Base-by-base conservation (phyloP, 345 rosid species). In the Trapa bicornis region DNA sequence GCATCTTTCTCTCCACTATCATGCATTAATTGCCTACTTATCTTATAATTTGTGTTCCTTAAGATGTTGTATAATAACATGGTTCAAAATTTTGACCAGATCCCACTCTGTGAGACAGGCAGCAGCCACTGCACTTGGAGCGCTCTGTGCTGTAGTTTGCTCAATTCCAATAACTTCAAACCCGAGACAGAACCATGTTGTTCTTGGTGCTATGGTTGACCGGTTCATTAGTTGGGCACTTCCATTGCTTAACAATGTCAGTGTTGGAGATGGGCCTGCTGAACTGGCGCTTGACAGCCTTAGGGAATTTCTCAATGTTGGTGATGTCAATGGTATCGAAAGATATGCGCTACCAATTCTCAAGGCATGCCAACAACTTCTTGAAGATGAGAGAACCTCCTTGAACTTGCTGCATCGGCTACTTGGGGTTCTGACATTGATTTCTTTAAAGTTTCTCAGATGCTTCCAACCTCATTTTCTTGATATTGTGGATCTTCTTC, bases 301-400 rank as follows among this genome's bases (percentile, higher is more conserved):
- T 6, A 80, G 87, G 6, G 96, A 92, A 79, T 92, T 92, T 80
- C 81, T 89, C 60, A 84, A 83, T 45, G 81, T 83, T 70, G 91
- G 96, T 45, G 96, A 87, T 76, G 80, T 76, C 75, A 81, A 79
- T 77, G 93, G 83, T 38, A 79, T 86, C 57, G 96, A 92, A 72
- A 85, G 98, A 77, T 92, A 83, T 71, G 89, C 80, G 67, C 73
- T 84, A 68, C 80, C 89, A 2, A 84, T 92, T 67, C 98, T 92
- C 68, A 84, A 87, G 74, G 87, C 91, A 0, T 92, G 91, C 74
- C 91, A 89, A 72, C 86, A 84, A 52, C 91, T 89, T 71, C 88
- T 92, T 73, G 98, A 92, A 86, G 87, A 92, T 75, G 98, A 92
- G 80, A 82, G 96, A 77, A 92, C 95, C 78, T 84, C 95, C 76